Percentiles rank a stretch among this genome's conserved stretches.
These are phyloP conservation scores for Ophiostoma quercus DNA, from an alignment of 2,329 filamentous ascomycete genomes.

Conservation along the genomic window DNA sequence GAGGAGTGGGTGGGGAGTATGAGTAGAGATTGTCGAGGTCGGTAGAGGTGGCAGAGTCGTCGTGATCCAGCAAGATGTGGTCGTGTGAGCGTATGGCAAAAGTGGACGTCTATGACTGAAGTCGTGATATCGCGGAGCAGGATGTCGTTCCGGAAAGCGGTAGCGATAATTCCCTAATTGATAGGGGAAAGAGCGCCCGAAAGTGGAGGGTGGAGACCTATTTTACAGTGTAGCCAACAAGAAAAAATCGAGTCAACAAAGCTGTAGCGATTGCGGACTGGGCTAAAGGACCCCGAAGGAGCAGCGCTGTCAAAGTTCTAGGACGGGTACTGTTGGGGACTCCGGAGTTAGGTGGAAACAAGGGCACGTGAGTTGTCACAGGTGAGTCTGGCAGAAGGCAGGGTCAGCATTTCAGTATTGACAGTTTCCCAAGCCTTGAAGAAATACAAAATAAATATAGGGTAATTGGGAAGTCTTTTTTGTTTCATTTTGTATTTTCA, in stretches of 20 bases:
- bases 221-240: not conserved
- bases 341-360: constrained; percentile 18
- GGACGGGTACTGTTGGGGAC: constrained; percentile 6
- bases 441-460: not conserved
- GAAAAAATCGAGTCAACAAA: constrained; percentile 2
- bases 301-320: not conserved
- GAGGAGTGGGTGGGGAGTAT: not conserved
- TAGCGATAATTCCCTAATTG: constrained; percentile 8
- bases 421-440: not conserved
- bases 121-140: constrained; percentile 5
- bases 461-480: no score
- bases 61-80: not conserved
- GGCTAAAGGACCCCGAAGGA: constrained; percentile 10
- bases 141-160: constrained; percentile 13
- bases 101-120: not conserved
- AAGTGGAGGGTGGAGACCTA: constrained; percentile 5
- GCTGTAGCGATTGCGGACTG: constrained; percentile 11
- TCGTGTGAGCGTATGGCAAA: not conserved
- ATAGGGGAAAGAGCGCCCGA: constrained; percentile 13
- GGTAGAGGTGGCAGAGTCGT: constrained; percentile 6
- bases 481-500: no score
- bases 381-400: not conserved
- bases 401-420: not conserved
- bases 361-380: not conserved
- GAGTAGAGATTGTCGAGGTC: not conserved